phyloP scores from a whole-genome alignment of 768 basidiomycete species.

The Hydnomerulius pinastri region DNA sequence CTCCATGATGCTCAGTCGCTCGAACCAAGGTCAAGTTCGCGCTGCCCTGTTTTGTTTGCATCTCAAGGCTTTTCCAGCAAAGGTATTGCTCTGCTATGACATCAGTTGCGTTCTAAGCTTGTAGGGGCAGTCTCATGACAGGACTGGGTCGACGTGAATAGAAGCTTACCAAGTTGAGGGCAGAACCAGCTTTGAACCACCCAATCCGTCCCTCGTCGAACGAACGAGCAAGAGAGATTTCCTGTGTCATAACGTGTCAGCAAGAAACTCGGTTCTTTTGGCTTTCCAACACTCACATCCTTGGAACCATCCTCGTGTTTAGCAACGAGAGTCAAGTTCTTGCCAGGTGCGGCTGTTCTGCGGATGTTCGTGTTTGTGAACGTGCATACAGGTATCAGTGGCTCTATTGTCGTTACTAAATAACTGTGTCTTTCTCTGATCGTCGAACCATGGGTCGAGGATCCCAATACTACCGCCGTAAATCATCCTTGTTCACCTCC shows the following conservation, averaged over 20 bases:
- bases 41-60: constrained; percentile 23
- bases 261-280: background rate
- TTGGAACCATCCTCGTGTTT: constrained; percentile 82
- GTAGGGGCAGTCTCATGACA: background rate
- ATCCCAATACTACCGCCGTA: too few relatives aligned
- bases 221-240: constrained; percentile 82
- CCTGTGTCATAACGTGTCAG: constrained; percentile 37
- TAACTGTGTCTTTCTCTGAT: too few relatives aligned
- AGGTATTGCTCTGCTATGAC: constrained; percentile 44
- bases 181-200: constrained; percentile 98
- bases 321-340: constrained; percentile 79
- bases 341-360: constrained; percentile 87
- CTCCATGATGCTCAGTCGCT: constrained; percentile 24
- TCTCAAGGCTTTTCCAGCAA: constrained; percentile 18
- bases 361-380: too few relatives aligned
- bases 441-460: too few relatives aligned
- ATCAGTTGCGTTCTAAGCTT: constrained; percentile 21
- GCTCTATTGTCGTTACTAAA: too few relatives aligned
- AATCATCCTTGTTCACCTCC: too few relatives aligned
- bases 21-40: constrained; percentile 24
- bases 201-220: constrained; percentile 98
- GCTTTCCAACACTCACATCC: constrained; percentile 47
- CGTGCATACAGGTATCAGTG: too few relatives aligned
- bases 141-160: too few relatives aligned
- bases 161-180: constrained; percentile 84